A percentile compares a stretch with the other conserved stretches of the same genome.
phyloP scores from a whole-genome alignment of 306 rosid genomes.

The Ceratonia siliqua region DNA sequence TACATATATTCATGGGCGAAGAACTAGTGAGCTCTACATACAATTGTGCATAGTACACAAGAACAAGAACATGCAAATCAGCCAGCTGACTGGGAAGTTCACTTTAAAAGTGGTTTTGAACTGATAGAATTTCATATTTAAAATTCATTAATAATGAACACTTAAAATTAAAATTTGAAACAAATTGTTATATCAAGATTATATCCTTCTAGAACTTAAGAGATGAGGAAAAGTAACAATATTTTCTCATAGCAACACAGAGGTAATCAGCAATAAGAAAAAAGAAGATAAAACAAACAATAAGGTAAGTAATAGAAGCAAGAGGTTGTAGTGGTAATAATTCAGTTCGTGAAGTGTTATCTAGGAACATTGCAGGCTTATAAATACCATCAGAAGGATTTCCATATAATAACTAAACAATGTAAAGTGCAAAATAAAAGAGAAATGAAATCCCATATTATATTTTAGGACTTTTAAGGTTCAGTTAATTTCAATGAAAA shows the following conservation, averaged over 20 bases:
- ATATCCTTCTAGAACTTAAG: background rate
- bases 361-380: background rate
- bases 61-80: background rate
- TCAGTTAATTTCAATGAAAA: background rate
- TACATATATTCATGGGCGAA: slow-evolving; percentile 10
- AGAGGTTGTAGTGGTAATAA: background rate
- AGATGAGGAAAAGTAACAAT: background rate
- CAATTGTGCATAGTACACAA: background rate
- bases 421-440: background rate
- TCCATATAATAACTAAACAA: background rate
- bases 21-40: slow-evolving; percentile 12
- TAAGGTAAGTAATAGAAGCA: too few species aligned
- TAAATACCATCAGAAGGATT: slow-evolving; percentile 4
- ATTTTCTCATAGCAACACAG: background rate
- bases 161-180: background rate
- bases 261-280: background rate
- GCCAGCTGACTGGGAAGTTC: background rate
- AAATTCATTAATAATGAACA: background rate
- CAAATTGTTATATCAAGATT: background rate
- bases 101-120: slow-evolving; percentile 5
- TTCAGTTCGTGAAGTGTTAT: background rate
- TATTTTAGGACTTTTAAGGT: slow-evolving; percentile 1
- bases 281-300: background rate
- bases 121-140: background rate
- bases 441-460: too few species aligned